Percentiles rank a stretch among this genome's conserved stretches.
Conservation (phyloP, 208 protist species). For the Trypanosoma caninum region DNA sequence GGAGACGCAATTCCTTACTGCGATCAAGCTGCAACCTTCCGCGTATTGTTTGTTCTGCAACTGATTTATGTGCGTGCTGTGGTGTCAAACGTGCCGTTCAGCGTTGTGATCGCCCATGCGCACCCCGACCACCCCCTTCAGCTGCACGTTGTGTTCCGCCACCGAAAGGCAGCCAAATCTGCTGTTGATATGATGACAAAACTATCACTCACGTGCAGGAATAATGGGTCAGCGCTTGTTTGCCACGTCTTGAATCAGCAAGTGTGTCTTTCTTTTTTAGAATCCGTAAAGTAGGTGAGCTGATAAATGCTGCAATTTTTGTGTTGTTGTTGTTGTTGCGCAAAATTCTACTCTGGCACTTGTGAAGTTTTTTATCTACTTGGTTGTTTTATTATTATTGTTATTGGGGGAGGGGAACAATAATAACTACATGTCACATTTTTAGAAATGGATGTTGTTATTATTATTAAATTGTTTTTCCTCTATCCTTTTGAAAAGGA, state of each 20-base stretch:
- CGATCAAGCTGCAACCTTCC: not conserved
- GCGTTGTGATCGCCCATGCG: slow-evolving; percentile 38
- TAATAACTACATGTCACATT: too few relatives aligned
- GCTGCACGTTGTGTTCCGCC: slow-evolving; percentile 37
- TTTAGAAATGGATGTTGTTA: not conserved
- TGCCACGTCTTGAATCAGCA: slow-evolving; percentile 28
- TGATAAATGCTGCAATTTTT: too few relatives aligned
- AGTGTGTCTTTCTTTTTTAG: not conserved
- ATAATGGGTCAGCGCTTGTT: slow-evolving; percentile 31
- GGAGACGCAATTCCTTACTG: not conserved
- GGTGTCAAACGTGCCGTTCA: slow-evolving; percentile 26
- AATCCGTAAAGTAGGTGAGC: not conserved
- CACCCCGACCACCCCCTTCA: slow-evolving; percentile 18
- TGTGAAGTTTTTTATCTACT: too few relatives aligned
- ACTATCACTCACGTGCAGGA: slow-evolving; percentile 26
- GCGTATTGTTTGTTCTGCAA: slow-evolving; percentile 40
- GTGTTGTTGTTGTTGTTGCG: too few relatives aligned
- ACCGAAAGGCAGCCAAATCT: slow-evolving; percentile 15
- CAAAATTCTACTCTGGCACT: too few relatives aligned
- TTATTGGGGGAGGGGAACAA: too few relatives aligned
- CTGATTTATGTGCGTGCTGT: slow-evolving; percentile 35
- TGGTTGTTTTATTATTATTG: too few relatives aligned
- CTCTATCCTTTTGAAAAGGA: not conserved
- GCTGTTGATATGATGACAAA: slow-evolving; percentile 28
- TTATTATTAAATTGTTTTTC: slow-evolving; percentile 1